These are phyloP conservation scores for Coniella vitis DNA, from an alignment of 2,329 filamentous ascomycete species.

Conservation along the genomic window DNA sequence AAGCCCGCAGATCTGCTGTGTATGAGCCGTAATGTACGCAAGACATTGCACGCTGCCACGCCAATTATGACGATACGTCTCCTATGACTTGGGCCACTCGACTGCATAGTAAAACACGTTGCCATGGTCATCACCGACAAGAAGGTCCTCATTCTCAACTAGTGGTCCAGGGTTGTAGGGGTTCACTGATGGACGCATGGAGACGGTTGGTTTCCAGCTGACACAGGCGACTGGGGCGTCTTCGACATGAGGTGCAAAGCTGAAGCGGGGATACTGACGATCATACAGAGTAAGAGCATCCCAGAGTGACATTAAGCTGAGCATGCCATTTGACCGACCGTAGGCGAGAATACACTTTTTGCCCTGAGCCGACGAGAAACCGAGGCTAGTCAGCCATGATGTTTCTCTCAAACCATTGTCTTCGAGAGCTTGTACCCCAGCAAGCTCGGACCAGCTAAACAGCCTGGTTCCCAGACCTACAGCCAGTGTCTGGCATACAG, in stretches of 20 bases:
- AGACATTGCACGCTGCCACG: constrained; percentile 71
- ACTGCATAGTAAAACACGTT: constrained; percentile 82
- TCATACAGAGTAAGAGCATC: constrained; percentile 33
- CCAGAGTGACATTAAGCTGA: constrained; percentile 72
- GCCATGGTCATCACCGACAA: constrained; percentile 79
- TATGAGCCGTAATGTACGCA: constrained; percentile 70
- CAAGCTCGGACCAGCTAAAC: constrained; percentile 81
- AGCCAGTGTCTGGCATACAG: constrained; percentile 66
- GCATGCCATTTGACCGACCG: constrained; percentile 68
- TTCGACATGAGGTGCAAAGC: constrained; percentile 55
- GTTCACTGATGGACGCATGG: constrained; percentile 44
- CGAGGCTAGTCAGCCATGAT: constrained; percentile 70
- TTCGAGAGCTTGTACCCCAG: constrained; percentile 52
- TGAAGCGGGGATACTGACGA: constrained; percentile 48
- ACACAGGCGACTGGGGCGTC: constrained; percentile 66
- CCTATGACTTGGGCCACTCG: constrained; percentile 69
- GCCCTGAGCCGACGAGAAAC: constrained; percentile 77
- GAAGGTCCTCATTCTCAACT: constrained; percentile 71
- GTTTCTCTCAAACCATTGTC: constrained; percentile 39
- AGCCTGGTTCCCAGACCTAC: constrained; percentile 74
- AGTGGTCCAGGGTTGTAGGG: constrained; percentile 37
- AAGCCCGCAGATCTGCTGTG: constrained; percentile 89
- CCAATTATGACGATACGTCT: constrained; percentile 62
- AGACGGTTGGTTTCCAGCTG: constrained; percentile 65
- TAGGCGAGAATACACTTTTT: constrained; percentile 76